Conservation (phyloP, 768 basidiomycete genomes). For the Mycena rosella region DNA sequence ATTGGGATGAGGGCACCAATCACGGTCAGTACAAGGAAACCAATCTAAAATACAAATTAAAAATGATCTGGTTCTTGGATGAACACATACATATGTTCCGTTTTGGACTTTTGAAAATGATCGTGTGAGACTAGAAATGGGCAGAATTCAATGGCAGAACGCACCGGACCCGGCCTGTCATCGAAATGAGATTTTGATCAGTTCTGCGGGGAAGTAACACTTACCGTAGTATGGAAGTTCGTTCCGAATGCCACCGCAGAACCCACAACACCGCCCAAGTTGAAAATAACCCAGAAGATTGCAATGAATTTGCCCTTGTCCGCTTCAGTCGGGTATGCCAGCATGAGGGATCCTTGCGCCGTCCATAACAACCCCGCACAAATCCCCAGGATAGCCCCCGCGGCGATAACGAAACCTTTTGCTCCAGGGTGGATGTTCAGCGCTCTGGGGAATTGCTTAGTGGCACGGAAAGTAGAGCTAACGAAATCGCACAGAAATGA, state of each 20-base stretch:
- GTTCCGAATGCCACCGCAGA: slow-evolving; percentile 79
- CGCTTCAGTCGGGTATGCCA: slow-evolving; percentile 84
- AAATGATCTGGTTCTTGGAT: slow-evolving; percentile 8
- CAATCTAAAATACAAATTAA: slow-evolving; percentile 63
- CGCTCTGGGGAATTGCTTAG: slow-evolving; percentile 56
- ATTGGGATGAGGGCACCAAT: slow-evolving; percentile 77
- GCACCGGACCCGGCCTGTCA: slow-evolving; percentile 56
- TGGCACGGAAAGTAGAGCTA: not conserved
- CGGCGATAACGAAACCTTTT: slow-evolving; percentile 73
- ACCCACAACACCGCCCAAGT: slow-evolving; percentile 84
- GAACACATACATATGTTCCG: slow-evolving; percentile 76
- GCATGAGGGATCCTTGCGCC: slow-evolving; percentile 87
- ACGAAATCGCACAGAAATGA: slow-evolving; percentile 70
- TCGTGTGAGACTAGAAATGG: slow-evolving; percentile 6
- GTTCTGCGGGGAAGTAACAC: slow-evolving; percentile 37
- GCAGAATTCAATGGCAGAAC: slow-evolving; percentile 30
- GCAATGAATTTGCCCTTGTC: slow-evolving; percentile 85
- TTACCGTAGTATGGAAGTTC: slow-evolving; percentile 74
- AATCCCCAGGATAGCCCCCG: slow-evolving; percentile 80
- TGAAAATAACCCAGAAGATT: slow-evolving; percentile 90
- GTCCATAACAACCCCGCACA: slow-evolving; percentile 84
- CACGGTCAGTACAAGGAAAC: slow-evolving; percentile 78
- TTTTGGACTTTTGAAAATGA: slow-evolving; percentile 64
- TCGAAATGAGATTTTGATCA: slow-evolving; percentile 32
- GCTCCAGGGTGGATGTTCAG: slow-evolving; percentile 77